phyloP scores from a whole-genome alignment of 2,329 filamentous ascomycete species.

The Geosmithia flava region DNA sequence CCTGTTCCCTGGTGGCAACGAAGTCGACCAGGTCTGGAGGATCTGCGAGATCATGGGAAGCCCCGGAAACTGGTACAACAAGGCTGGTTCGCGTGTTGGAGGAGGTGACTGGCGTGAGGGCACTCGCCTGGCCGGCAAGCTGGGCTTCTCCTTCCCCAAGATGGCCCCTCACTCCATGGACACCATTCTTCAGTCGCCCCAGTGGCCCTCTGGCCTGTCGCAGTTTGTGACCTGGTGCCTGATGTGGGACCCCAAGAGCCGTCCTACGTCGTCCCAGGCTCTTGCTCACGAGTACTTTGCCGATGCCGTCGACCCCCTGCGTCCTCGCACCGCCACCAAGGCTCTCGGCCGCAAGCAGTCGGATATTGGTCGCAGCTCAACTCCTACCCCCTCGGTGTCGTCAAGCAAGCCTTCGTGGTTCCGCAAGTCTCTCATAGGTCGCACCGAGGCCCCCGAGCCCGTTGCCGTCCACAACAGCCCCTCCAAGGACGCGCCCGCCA shows the following conservation, averaged over 20 bases:
- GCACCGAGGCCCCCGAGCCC: constrained; percentile 57
- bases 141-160: constrained; percentile 97
- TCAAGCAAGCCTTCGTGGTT: constrained; percentile 92
- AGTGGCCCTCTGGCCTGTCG: constrained; percentile 80
- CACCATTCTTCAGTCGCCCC: constrained; percentile 76
- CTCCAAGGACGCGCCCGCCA: constrained; percentile 33
- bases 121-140: constrained; percentile 80
- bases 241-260: constrained; percentile 93
- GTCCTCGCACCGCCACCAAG: constrained; percentile 80
- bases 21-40: constrained; percentile 98
- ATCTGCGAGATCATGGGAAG: constrained; percentile 99
- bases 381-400: constrained; percentile 38
- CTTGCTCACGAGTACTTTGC: constrained; percentile 88
- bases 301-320: constrained; percentile 82
- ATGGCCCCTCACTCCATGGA: constrained; percentile 98
- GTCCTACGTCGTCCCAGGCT: constrained; percentile 89
- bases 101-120: constrained; percentile 98
- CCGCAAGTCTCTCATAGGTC: constrained; percentile 80
- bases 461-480: constrained; percentile 29
- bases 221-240: constrained; percentile 97
- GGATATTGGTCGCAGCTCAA: constrained; percentile 54
- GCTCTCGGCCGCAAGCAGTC: constrained; percentile 85
- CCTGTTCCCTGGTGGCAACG: constrained; percentile 91
- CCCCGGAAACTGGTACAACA: constrained; percentile 96
- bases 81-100: constrained; percentile 72